Conservation (phyloP, 192 early-diverging fungal species). For the Coemansia sp. region DNA sequence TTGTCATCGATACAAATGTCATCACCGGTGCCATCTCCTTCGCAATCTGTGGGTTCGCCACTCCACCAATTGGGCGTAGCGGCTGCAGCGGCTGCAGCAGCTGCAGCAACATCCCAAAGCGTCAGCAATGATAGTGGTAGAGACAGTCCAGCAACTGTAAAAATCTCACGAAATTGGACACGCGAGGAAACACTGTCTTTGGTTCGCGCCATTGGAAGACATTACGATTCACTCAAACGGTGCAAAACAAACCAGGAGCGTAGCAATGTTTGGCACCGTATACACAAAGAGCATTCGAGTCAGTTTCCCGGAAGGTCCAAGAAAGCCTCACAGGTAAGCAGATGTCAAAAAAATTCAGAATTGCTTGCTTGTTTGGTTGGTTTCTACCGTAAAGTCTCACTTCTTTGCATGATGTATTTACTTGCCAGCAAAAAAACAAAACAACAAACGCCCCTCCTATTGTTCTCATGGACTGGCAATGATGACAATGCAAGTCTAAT, state of each 20-base stretch:
- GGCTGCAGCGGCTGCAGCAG: not conserved
- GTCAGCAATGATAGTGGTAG: not conserved
- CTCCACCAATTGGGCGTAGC: not conserved
- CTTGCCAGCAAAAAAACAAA: not conserved
- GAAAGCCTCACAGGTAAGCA: slow-evolving; percentile 53
- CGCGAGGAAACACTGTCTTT: slow-evolving; percentile 53
- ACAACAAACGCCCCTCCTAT: not conserved
- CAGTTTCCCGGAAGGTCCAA: slow-evolving; percentile 54
- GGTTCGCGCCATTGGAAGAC: slow-evolving; percentile 49
- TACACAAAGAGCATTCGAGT: slow-evolving; percentile 54
- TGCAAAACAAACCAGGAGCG: slow-evolving; percentile 58
- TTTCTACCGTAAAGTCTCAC: not conserved
- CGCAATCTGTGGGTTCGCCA: not conserved
- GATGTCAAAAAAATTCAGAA: not conserved
- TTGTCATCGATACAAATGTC: slow-evolving; percentile 4
- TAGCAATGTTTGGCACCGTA: slow-evolving; percentile 53
- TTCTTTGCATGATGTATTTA: not conserved
- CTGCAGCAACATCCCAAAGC: slow-evolving; percentile 1
- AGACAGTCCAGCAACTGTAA: slow-evolving; percentile 12
- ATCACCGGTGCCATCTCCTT: not conserved
- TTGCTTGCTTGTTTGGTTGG: no score
- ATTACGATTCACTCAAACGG: slow-evolving; percentile 47
- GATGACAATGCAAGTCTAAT: not conserved
- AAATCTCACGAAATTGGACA: slow-evolving; percentile 54
- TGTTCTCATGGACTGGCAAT: not conserved